These are phyloP conservation scores for Claviceps sp. DNA, from an alignment of 2,329 filamentous ascomycete genomes.

Conservation along the genomic window DNA sequence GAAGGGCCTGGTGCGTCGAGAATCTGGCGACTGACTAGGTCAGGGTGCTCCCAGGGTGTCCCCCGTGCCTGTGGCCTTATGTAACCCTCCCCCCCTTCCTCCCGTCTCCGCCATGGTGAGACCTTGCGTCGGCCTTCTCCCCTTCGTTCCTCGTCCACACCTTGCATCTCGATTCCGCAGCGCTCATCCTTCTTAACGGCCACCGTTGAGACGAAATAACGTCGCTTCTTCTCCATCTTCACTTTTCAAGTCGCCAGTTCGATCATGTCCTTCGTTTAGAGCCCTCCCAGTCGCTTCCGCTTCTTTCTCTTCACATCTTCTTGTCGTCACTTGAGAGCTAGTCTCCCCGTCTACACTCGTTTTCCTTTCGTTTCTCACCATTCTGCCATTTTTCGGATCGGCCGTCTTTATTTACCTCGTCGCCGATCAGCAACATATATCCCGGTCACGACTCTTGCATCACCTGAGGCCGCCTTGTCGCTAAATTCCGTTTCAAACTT, in stretches of 20 bases:
- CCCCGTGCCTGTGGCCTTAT: neutral
- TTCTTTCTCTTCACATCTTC: neutral
- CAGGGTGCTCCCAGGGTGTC: neutral
- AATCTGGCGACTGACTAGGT: neutral
- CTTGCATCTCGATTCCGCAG: neutral
- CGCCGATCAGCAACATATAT: neutral
- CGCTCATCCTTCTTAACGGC: conserved; percentile 5
- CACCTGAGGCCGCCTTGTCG: neutral
- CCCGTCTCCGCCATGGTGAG: conserved; percentile 8
- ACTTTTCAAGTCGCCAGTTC: conserved; percentile 9
- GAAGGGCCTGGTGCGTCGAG: neutral
- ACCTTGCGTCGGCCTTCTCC: conserved; percentile 8
- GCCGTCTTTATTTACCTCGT: neutral
- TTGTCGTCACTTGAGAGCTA: conserved; percentile 9
- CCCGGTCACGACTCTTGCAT: conserved; percentile 5
- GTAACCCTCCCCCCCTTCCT: conserved; percentile 1
- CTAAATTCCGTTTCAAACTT: neutral
- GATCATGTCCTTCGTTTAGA: conserved; percentile 23
- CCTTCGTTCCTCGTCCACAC: conserved; percentile 4
- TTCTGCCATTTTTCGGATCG: neutral
- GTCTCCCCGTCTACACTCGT: conserved; percentile 13
- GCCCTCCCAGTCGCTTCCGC: conserved; percentile 9
- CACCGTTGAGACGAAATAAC: conserved; percentile 6
- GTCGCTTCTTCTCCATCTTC: conserved; percentile 8
- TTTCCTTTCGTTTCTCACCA: conserved; percentile 9